phyloP scores from a whole-genome alignment of 2,329 filamentous ascomycete species.

The Penicillium occitanis region DNA sequence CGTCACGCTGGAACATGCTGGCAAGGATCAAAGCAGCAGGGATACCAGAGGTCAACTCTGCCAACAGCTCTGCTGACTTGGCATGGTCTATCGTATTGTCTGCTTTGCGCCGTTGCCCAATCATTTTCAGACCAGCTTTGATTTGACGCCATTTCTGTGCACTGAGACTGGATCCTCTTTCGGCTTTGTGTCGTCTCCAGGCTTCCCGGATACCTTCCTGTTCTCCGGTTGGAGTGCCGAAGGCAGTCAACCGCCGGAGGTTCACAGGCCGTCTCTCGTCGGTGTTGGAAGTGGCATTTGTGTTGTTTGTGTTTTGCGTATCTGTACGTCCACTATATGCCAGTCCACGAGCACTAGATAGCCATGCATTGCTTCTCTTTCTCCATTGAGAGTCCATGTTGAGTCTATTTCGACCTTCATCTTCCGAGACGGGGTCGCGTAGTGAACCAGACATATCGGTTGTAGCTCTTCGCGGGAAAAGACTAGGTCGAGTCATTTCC shows the following conservation, averaged over 20 bases:
- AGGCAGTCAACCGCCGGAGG: conserved; percentile 63
- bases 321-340: conserved; percentile 53
- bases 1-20: conserved; percentile 96
- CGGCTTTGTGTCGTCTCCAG: conserved; percentile 51
- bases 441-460: conserved; percentile 57
- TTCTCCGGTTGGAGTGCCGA: conserved; percentile 63
- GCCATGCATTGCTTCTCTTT: conserved; percentile 58
- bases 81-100: conserved; percentile 84
- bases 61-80: conserved; percentile 95
- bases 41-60: conserved; percentile 86
- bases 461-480: conserved; percentile 64
- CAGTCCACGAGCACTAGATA: conserved; percentile 46
- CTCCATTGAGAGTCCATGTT: conserved; percentile 57
- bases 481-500: conserved; percentile 42
- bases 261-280: conserved; percentile 61
- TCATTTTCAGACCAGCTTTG: conserved; percentile 81
- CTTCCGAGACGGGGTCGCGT: conserved; percentile 68
- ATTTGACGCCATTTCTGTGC: conserved; percentile 90
- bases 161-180: conserved; percentile 68
- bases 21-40: conserved; percentile 92
- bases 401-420: conserved; percentile 67
- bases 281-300: conserved; percentile 30
- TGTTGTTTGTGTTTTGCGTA: conserved; percentile 45
- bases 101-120: conserved; percentile 74
- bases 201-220: conserved; percentile 63